Conservation (phyloP, 169 alveolate genomes). For the Ichthyophthirius multifiliis region DNA sequence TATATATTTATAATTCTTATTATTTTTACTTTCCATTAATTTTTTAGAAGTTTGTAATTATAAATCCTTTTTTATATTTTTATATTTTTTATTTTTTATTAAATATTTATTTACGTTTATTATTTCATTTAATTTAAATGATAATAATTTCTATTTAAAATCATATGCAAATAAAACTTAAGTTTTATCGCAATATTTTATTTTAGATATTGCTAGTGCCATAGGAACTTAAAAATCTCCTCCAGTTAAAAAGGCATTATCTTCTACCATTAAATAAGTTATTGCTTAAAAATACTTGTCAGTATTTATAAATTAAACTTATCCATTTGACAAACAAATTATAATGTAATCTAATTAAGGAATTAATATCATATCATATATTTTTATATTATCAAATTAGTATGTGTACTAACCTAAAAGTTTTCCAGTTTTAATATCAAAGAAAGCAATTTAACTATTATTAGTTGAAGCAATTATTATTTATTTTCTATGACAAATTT, state of each 20-base stretch:
- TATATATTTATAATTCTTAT: too few species aligned
- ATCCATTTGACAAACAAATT: neutral
- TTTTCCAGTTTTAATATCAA: conserved; percentile 12
- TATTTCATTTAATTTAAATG: neutral
- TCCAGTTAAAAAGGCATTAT: too few species aligned
- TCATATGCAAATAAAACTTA: neutral
- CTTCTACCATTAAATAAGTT: neutral
- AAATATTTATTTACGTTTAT: neutral
- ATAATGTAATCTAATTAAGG: neutral
- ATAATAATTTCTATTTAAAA: neutral
- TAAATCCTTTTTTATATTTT: neutral
- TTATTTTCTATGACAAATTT: neutral
- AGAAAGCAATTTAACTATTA: neutral
- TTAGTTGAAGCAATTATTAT: neutral
- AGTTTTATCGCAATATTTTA: neutral
- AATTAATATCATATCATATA: neutral
- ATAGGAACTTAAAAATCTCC: too few species aligned
- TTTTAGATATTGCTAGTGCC: neutral
- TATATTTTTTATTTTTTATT: neutral
- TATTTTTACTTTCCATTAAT: too few species aligned
- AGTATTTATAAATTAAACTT: neutral
- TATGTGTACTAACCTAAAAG: neutral
- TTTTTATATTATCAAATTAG: too few species aligned
- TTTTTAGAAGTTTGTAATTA: neutral
- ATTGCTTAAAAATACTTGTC: too few species aligned